Percentiles rank a stretch among this genome's conserved stretches.
Conservation (phyloP, 1,284 basidiomycete species). For the Cutaneotrichosporon arboriforme region DNA sequence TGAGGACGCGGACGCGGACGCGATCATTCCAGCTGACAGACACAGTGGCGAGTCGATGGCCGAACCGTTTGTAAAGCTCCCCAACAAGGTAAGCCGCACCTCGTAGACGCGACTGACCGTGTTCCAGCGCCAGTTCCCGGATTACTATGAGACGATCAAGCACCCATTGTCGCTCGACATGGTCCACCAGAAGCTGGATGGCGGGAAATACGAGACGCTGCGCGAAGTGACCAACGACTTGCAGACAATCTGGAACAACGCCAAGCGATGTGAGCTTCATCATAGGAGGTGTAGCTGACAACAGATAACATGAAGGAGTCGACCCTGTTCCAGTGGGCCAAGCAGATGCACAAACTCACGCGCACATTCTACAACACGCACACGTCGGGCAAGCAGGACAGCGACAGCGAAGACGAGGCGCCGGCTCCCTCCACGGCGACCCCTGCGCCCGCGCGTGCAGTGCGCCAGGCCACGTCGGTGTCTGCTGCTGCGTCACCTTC, state of each 20-base stretch:
- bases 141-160: constrained; percentile 46
- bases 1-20: not conserved
- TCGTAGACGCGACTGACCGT: constrained; percentile 1
- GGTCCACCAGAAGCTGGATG: constrained; percentile 34
- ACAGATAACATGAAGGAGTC: constrained; percentile 46
- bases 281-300: not conserved
- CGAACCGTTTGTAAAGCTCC: constrained; percentile 41
- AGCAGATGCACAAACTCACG: constrained; percentile 44
- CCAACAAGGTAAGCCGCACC: constrained; percentile 32
- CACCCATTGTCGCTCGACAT: constrained; percentile 43
- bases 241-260: constrained; percentile 44
- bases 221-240: constrained; percentile 35
- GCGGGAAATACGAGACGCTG: constrained; percentile 27
- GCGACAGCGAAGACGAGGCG: constrained; percentile 19
- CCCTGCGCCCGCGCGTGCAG: not conserved
- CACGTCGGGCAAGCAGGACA: constrained; percentile 12
- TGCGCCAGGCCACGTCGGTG: constrained; percentile 12
- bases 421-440: constrained; percentile 2
- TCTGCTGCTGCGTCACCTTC: constrained; percentile 7
- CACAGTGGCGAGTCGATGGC: constrained; percentile 34
- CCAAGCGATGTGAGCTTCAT: constrained; percentile 39
- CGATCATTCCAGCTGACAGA: constrained; percentile 11
- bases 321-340: constrained; percentile 43
- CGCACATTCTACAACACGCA: constrained; percentile 27
- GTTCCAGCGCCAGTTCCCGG: constrained; percentile 36